These are phyloP conservation scores for Physcomitrellopsis africana DNA, from an alignment of 225 moss, liverwort and hornwort genomes.

Conservation along the genomic window DNA sequence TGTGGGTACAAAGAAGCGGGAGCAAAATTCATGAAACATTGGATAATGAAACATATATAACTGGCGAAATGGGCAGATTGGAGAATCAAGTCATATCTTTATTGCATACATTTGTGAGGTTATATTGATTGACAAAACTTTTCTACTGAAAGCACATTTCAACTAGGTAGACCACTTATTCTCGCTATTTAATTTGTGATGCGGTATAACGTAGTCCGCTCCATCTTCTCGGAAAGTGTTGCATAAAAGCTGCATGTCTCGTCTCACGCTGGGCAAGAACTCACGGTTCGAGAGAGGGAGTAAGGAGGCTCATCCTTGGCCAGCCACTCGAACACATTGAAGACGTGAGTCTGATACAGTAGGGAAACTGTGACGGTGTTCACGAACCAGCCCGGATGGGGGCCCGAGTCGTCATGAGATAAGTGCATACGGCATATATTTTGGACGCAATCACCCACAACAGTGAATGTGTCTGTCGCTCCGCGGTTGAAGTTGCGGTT, in stretches of 20 bases:
- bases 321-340: slow-evolving; percentile 81
- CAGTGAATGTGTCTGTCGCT: slow-evolving; percentile 66
- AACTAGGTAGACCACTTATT: slow-evolving; percentile 25
- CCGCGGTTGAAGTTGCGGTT: slow-evolving; percentile 59
- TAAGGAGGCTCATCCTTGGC: slow-evolving; percentile 78
- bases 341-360: slow-evolving; percentile 59
- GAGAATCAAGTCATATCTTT: background rate
- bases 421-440: slow-evolving; percentile 68
- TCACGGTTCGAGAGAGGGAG: slow-evolving; percentile 54
- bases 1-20: too few species aligned
- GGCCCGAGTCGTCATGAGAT: slow-evolving; percentile 67
- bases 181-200: background rate
- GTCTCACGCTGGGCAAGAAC: slow-evolving; percentile 41
- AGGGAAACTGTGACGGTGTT: slow-evolving; percentile 69
- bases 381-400: slow-evolving; percentile 67
- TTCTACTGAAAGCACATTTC: background rate
- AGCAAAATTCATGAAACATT: too few species aligned
- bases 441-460: slow-evolving; percentile 63
- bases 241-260: background rate
- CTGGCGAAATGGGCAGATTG: background rate
- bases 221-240: slow-evolving; percentile 4
- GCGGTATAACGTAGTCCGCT: background rate
- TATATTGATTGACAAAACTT: background rate
- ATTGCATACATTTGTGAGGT: background rate
- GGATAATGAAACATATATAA: background rate